phyloP scores from a whole-genome alignment of 2,329 filamentous ascomycete genomes.

The Pseudogymnoascus sp. region DNA sequence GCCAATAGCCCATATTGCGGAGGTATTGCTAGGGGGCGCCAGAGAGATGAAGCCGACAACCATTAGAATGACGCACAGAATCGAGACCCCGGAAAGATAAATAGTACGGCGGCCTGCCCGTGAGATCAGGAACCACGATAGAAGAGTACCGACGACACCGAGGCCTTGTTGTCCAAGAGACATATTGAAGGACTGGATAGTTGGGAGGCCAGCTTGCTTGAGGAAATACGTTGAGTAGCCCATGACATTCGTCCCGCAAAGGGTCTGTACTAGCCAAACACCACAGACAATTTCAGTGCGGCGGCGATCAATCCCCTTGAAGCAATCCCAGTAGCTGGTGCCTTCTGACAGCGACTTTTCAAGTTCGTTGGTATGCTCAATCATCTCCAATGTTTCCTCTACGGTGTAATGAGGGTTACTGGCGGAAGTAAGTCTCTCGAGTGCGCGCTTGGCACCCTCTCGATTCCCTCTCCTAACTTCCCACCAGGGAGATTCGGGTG shows the following conservation, averaged over 20 bases:
- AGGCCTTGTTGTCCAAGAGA: constrained; percentile 41
- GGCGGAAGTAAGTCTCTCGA: constrained; percentile 34
- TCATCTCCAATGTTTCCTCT: constrained; percentile 37
- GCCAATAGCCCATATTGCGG: constrained; percentile 36
- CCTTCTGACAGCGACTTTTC: constrained; percentile 39
- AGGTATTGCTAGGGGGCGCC: constrained; percentile 28
- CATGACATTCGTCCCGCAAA: constrained; percentile 56
- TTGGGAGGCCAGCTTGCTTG: constrained; percentile 43
- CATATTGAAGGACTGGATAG: constrained; percentile 43
- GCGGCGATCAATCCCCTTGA: constrained; percentile 40
- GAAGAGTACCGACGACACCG: constrained; percentile 36
- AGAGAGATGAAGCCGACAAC: constrained; percentile 39
- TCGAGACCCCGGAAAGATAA: background rate
- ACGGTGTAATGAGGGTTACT: constrained; percentile 18
- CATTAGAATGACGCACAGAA: constrained; percentile 32
- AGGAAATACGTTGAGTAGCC: constrained; percentile 58
- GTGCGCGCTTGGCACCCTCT: constrained; percentile 37
- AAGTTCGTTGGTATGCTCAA: constrained; percentile 48
- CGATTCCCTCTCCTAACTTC: constrained; percentile 36
- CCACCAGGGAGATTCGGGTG: constrained; percentile 25
- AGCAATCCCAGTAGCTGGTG: constrained; percentile 43
- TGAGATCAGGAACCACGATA: constrained; percentile 29
- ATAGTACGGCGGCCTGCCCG: background rate
- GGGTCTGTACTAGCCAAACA: constrained; percentile 55
- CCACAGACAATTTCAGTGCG: constrained; percentile 49